Base-by-base conservation (phyloP, 2,329 filamentous ascomycete genomes). In the Trichothecium roseum region DNA sequence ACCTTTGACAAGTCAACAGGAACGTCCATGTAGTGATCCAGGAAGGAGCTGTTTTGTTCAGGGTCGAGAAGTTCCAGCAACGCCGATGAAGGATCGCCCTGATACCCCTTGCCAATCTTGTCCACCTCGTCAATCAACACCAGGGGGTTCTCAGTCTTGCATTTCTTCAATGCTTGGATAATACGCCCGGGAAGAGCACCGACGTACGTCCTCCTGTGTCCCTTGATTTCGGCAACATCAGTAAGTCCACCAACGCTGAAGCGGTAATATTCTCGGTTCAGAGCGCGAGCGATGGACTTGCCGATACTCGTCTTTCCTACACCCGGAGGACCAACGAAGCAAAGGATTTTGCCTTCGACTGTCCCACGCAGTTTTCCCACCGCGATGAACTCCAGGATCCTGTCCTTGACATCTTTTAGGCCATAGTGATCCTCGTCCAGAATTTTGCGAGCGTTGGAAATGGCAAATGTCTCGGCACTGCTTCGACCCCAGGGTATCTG, bases 281-380 rank as follows among this genome's bases (percentile, higher is more conserved):
- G 66, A 18, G 91, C 93, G 37, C 89, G 77, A 13, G 91, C 91
- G 49, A 98, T 95, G 1, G 88, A 96, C 59, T 98, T 98, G 54
- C 91, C 91, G 46, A 98, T 98, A 58, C 88, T 95, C 3, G 91
- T 98, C 69, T 98, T 98, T 50, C 91, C 91, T 18, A 98, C 91
- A 66, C 91, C 91, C 14, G 91, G 91, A 35, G 91, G 91, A 1
- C 91, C 91, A 37, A 98, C 93, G 53, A 98, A 89, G 62, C 91
- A 98, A 28, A 98, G 67, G 36, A 98, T 98, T 64, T 98, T 98
- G 55, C 91, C 91, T 59, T 98, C 91, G 1, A 98, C 91, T 0
- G 89, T 95, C 28, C 93, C 91, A 32, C 91, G 81, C 18, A 98
- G 77, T 63, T 98, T 98, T 26, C 91, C 91, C 5, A 98, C 91